These are phyloP conservation scores for Hymenoscyphus albidus DNA, from an alignment of 2,329 filamentous ascomycete species.

Conservation along the genomic window DNA sequence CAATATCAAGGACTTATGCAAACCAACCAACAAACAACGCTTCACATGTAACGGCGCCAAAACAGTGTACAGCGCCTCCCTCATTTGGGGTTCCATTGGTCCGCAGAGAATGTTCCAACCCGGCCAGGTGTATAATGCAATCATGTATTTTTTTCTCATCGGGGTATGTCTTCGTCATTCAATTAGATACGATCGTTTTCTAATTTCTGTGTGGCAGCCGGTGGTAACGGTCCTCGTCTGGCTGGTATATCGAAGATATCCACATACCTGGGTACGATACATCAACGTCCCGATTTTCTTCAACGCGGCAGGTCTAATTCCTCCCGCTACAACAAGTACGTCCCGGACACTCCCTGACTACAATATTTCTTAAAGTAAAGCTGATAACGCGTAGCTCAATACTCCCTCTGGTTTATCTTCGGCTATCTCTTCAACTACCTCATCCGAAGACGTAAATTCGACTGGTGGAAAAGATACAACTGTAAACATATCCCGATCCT, in stretches of 20 bases:
- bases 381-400: conserved; percentile 59
- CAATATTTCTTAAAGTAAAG: neutral
- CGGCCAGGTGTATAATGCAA: conserved; percentile 56
- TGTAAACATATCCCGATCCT: conserved; percentile 33
- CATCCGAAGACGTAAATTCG: conserved; percentile 59
- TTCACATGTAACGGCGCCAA: conserved; percentile 51
- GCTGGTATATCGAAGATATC: conserved; percentile 50
- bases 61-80: conserved; percentile 61
- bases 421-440: conserved; percentile 66
- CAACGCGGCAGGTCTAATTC: conserved; percentile 58
- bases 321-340: conserved; percentile 66
- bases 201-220: conserved; percentile 38
- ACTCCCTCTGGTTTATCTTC: conserved; percentile 63
- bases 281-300: conserved; percentile 66
- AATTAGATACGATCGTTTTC: conserved; percentile 44
- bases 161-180: conserved; percentile 56
- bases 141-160: conserved; percentile 70
- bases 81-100: conserved; percentile 71
- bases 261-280: conserved; percentile 59
- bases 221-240: conserved; percentile 57
- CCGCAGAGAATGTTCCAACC: conserved; percentile 64
- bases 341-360: neutral
- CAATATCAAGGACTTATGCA: conserved; percentile 62
- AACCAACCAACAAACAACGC: conserved; percentile 43
- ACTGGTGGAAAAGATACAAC: conserved; percentile 76